These are phyloP conservation scores for Metschnikowia lachancei DNA, from an alignment of 805 yeast genomes.

Conservation along the genomic window DNA sequence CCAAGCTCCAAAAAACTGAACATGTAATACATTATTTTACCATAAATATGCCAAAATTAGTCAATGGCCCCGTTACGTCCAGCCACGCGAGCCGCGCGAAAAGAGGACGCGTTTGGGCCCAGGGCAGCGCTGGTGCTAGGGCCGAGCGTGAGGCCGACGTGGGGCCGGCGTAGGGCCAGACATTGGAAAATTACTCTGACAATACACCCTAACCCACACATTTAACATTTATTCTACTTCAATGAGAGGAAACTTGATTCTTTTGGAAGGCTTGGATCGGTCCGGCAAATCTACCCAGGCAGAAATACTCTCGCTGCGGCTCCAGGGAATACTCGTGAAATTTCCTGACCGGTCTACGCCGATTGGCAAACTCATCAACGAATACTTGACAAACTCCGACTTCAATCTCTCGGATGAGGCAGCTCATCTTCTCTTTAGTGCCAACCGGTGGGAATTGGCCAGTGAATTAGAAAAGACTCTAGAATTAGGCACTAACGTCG, in stretches of 20 bases:
- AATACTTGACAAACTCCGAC: slow-evolving; percentile 55
- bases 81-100: not conserved
- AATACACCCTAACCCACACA: not conserved
- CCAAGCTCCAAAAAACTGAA: too few species aligned
- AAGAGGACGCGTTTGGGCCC: not conserved
- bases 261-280: slow-evolving; percentile 90
- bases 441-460: slow-evolving; percentile 89
- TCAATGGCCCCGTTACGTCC: too few species aligned
- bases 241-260: slow-evolving; percentile 68
- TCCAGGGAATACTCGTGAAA: slow-evolving; percentile 49
- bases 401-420: slow-evolving; percentile 67
- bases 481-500: slow-evolving; percentile 52
- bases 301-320: slow-evolving; percentile 28
- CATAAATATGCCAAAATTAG: too few species aligned
- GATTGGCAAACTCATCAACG: slow-evolving; percentile 75
- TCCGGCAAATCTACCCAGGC: slow-evolving; percentile 92
- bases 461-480: slow-evolving; percentile 46
- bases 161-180: too few species aligned
- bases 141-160: not conserved
- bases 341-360: slow-evolving; percentile 87
- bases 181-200: too few species aligned
- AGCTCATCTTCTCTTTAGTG: slow-evolving; percentile 83
- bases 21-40: too few species aligned
- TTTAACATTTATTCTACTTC: too few species aligned
- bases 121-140: too few species aligned